Evolutionary conservation across 2,329 filamentous ascomycete genomes (phyloP), one percentile per base, ranked within the genome.

Genomic region (Aspergillus sp.): DNA sequence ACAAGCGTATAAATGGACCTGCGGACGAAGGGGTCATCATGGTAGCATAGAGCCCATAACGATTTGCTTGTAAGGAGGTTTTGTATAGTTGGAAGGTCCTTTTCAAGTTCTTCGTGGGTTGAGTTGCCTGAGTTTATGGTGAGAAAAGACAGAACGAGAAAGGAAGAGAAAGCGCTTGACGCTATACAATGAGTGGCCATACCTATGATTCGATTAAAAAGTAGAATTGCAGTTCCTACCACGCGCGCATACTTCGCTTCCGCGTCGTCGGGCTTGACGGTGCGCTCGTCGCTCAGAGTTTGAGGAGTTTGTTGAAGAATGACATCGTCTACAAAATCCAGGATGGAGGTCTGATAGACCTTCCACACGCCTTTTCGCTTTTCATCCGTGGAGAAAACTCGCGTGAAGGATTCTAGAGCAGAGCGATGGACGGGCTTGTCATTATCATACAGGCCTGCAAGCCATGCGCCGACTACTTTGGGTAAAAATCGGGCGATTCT

Each of bases 271-370:
- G 85, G 78, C 60, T 87, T 95, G 3, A 92, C 91, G 0, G 87
- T 91, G 24, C 94, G 85, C 76, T 96, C 91, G 72, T 99, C 95
- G 71, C 93, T 98, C 39, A 99, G 80, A 0, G 91, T 96, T 39
- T 89, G 84, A 2, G 88, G 76, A 0, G 90, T 94, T 75, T 99
- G 95, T 56, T 88, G 85, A 51, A 86, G 77, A 47, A 95, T 85
- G 5, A 92, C 91, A 69, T 91, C 87, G 57, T 85, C 85, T 58
- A 92, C 91, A 75, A 92, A 97, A 53, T 92, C 87, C 58, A 98
- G 80, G 47, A 97, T 92, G 31, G 90, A 85, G 6, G 82, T 78
- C 71, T 96, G 92, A 70, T 93, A 97, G 55, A 89, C 87, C 71
- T 85, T 91, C 84, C 91, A 93, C 59, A 98, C 89, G 52, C 85